These are phyloP conservation scores for Neurospora sp. DNA, from an alignment of 495 filamentous ascomycete species.

Conservation along the genomic window DNA sequence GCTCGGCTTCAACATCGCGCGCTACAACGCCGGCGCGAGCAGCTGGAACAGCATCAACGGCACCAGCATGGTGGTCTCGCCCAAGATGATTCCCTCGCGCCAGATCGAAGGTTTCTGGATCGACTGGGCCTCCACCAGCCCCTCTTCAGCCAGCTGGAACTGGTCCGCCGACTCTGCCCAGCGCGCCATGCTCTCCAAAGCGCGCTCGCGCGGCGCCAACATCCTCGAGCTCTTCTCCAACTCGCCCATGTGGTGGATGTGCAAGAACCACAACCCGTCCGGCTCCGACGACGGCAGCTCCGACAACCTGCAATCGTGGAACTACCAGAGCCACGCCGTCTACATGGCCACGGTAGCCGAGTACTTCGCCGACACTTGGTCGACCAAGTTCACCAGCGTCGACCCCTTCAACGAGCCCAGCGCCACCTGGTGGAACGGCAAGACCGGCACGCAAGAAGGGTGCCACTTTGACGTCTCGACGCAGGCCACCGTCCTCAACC, in stretches of 20 bases:
- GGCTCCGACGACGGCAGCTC: constrained; percentile 18
- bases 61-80: constrained; percentile 22
- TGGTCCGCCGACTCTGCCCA: constrained; percentile 24
- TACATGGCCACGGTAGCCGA: constrained; percentile 32
- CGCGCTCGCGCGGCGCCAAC: constrained; percentile 21
- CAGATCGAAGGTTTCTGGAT: constrained; percentile 29
- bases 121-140: constrained; percentile 19
- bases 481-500: constrained; percentile 15
- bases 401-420: constrained; percentile 32
- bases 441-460: constrained; percentile 26
- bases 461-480: constrained; percentile 23
- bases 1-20: constrained; percentile 30
- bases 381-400: constrained; percentile 21
- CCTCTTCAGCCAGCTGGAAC: constrained; percentile 21
- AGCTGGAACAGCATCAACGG: constrained; percentile 25
- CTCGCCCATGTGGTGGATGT: constrained; percentile 34
- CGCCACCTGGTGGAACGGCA: constrained; percentile 28
- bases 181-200: constrained; percentile 25
- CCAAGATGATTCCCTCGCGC: constrained; percentile 24
- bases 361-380: constrained; percentile 26
- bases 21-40: constrained; percentile 30
- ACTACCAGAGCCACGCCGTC: constrained; percentile 24
- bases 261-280: constrained; percentile 28
- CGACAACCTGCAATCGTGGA: constrained; percentile 31
- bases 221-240: constrained; percentile 32